Evolutionary conservation across 2,329 filamentous ascomycete genomes (phyloP).

Genomic region (Aspergillaceae sp.): DNA sequence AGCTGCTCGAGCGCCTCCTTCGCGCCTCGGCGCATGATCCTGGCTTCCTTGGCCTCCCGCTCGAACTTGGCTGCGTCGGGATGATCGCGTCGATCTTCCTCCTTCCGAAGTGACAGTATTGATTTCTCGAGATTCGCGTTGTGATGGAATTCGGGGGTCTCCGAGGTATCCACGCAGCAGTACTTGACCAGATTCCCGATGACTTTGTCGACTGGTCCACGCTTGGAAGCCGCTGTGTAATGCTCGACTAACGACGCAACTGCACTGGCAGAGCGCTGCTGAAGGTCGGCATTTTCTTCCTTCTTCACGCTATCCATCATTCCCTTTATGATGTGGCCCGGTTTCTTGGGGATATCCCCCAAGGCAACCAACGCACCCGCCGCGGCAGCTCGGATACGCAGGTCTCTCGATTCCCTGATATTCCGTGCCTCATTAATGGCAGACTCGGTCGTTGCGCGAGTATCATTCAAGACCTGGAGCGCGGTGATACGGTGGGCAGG

Average conservation of each 20-base stretch:
- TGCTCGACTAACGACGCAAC: constrained; percentile 79
- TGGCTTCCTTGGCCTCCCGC: constrained; percentile 75
- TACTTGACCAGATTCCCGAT: constrained; percentile 95
- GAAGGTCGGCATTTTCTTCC: constrained; percentile 83
- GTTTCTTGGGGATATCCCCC: constrained; percentile 81
- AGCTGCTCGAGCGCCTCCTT: constrained; percentile 91
- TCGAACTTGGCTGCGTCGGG: constrained; percentile 85
- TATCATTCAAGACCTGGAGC: constrained; percentile 67
- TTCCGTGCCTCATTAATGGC: constrained; percentile 72
- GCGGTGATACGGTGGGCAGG: constrained; percentile 82
- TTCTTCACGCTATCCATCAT: constrained; percentile 98
- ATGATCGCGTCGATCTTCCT: constrained; percentile 91
- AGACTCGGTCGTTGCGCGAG: constrained; percentile 58
- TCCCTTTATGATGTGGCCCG: constrained; percentile 82
- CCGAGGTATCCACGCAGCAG: constrained; percentile 93
- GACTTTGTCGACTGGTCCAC: constrained; percentile 87
- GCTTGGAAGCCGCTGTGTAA: constrained; percentile 70
- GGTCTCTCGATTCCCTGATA: constrained; percentile 72
- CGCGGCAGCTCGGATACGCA: constrained; percentile 76
- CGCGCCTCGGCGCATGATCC: constrained; percentile 83
- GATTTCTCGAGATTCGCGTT: constrained; percentile 70
- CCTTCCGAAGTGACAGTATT: constrained; percentile 90
- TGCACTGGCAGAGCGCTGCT: constrained; percentile 74
- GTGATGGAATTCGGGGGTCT: constrained; percentile 87
- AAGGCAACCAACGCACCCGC: constrained; percentile 86